phyloP scores from a whole-genome alignment of 768 basidiomycete species.

The Clathrus columnatus region DNA sequence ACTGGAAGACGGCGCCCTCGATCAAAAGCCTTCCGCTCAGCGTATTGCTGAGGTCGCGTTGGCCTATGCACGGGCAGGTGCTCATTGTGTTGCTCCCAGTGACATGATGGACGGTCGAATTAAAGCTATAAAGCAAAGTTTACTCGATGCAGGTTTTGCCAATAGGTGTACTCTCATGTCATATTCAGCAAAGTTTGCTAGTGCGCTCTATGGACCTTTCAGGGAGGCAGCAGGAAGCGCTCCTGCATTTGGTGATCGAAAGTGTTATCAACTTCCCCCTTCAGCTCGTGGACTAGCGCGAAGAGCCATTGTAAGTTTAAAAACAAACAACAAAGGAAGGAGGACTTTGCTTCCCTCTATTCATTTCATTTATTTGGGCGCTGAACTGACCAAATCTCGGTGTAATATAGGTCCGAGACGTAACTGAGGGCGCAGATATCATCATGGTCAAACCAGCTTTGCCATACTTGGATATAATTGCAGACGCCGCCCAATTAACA shows the following conservation, averaged over 20 bases:
- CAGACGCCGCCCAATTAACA: conserved; percentile 74
- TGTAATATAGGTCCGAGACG: conserved; percentile 66
- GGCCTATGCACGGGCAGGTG: conserved; percentile 89
- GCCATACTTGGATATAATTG: conserved; percentile 94
- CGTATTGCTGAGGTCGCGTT: conserved; percentile 90
- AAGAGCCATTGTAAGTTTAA: conserved; percentile 72
- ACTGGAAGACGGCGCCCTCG: conserved; percentile 64
- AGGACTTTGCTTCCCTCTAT: neutral
- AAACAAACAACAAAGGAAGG: neutral
- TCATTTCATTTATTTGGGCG: neutral
- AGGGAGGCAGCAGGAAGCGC: conserved; percentile 98
- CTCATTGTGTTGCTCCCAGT: conserved; percentile 95
- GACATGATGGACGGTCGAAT: conserved; percentile 99
- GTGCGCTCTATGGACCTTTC: conserved; percentile 92
- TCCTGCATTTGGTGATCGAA: conserved; percentile 89
- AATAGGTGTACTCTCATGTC: conserved; percentile 93
- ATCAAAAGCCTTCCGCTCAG: conserved; percentile 67
- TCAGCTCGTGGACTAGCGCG: conserved; percentile 81
- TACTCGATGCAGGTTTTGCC: conserved; percentile 77
- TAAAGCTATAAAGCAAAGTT: conserved; percentile 73
- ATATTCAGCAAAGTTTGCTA: conserved; percentile 97
- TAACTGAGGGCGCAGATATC: conserved; percentile 88
- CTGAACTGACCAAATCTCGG: neutral
- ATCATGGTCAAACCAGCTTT: conserved; percentile 98
- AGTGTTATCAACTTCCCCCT: conserved; percentile 97